phyloP scores from a whole-genome alignment of 208 protist genomes.

The Phytomonas sp. region DNA sequence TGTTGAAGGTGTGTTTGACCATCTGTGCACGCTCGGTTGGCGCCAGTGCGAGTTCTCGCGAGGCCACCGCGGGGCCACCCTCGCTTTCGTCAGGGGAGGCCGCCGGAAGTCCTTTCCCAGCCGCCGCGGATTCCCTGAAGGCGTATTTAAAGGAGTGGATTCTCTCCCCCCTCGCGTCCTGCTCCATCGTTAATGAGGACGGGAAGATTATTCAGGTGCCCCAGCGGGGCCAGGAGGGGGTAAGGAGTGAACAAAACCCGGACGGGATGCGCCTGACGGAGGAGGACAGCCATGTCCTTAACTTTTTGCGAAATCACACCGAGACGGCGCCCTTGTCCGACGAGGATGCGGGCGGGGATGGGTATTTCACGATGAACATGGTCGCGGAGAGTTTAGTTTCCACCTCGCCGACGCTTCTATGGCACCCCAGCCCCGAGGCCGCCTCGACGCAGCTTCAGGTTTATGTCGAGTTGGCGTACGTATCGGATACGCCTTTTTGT shows the following conservation, averaged over 20 bases:
- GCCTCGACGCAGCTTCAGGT: slow-evolving; percentile 27
- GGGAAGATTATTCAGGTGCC: slow-evolving; percentile 6
- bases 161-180: slow-evolving; percentile 30
- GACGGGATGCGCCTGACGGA: too few relatives aligned
- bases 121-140: slow-evolving; percentile 24
- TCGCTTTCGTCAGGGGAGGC: neutral
- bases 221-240: neutral
- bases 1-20: slow-evolving; percentile 36
- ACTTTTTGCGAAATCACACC: slow-evolving; percentile 5
- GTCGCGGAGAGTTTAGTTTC: slow-evolving; percentile 22
- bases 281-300: neutral
- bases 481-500: slow-evolving; percentile 55
- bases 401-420: slow-evolving; percentile 12
- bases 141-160: slow-evolving; percentile 47
- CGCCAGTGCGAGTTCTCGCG: too few relatives aligned
- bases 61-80: neutral
- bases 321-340: slow-evolving; percentile 5
- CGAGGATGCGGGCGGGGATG: slow-evolving; percentile 1
- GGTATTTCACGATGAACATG: slow-evolving; percentile 13
- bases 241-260: neutral
- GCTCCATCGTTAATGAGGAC: slow-evolving; percentile 47
- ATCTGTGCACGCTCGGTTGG: slow-evolving; percentile 30
- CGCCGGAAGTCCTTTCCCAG: neutral
- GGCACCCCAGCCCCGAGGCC: neutral
- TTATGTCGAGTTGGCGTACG: slow-evolving; percentile 40